phyloP scores from a whole-genome alignment of 2,329 filamentous ascomycete genomes.

The Pseudopyricularia cyperi region DNA sequence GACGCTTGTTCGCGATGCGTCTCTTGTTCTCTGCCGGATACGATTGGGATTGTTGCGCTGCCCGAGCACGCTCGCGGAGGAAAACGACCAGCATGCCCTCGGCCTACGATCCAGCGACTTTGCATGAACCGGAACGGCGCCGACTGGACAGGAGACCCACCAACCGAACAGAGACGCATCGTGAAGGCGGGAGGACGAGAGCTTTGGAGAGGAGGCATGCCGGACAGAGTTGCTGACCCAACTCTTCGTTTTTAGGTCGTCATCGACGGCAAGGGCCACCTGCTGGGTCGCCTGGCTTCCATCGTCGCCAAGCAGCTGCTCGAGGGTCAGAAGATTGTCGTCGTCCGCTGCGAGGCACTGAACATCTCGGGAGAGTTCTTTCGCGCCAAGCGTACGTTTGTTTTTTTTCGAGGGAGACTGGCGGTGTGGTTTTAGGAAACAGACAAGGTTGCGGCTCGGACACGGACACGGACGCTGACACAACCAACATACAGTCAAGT shows the following conservation, averaged over 20 bases:
- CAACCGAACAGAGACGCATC: background rate
- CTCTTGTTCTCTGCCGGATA: background rate
- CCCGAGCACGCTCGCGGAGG: background rate
- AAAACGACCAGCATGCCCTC: no score
- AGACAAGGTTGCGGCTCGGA: no score
- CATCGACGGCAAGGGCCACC: slow-evolving; percentile 99
- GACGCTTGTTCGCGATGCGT: slow-evolving; percentile 3
- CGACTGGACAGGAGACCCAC: background rate
- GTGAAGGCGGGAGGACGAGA: background rate
- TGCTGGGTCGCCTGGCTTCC: slow-evolving; percentile 96
- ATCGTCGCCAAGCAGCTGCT: slow-evolving; percentile 99
- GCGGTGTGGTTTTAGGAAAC: no score
- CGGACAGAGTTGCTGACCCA: background rate
- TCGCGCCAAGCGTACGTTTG: slow-evolving; percentile 94
- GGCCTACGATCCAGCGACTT: background rate
- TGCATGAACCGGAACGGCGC: background rate
- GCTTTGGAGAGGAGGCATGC: background rate
- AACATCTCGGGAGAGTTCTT: slow-evolving; percentile 99
- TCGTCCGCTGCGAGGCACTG: slow-evolving; percentile 96
- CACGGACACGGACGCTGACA: background rate
- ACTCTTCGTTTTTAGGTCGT: slow-evolving; percentile 54
- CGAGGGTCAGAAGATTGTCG: slow-evolving; percentile 97
- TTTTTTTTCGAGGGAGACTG: no score
- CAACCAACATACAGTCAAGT: slow-evolving; percentile 69
- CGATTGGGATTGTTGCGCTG: background rate